These are phyloP conservation scores for Brasilioporus rufonigricans DNA, from an alignment of 768 basidiomycete genomes.

Conservation along the genomic window DNA sequence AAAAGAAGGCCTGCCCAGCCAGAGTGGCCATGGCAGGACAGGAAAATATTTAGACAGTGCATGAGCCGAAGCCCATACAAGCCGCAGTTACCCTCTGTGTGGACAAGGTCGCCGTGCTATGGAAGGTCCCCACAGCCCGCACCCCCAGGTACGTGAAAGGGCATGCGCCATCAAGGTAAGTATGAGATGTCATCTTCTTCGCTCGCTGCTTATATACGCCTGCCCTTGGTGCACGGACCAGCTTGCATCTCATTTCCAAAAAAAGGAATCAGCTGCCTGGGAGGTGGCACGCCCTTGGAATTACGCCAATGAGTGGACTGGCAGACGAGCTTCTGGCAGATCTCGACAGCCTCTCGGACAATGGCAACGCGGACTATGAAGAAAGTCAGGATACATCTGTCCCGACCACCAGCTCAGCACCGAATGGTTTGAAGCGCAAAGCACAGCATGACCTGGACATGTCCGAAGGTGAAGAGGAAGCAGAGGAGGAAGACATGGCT, in stretches of 20 bases:
- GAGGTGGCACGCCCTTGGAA: background rate
- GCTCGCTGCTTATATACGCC: slow-evolving; percentile 30
- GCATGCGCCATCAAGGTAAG: slow-evolving; percentile 63
- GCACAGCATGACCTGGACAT: slow-evolving; percentile 53
- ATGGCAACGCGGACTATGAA: slow-evolving; percentile 48
- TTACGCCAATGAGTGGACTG: slow-evolving; percentile 62
- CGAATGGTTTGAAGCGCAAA: slow-evolving; percentile 59
- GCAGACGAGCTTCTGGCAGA: slow-evolving; percentile 94
- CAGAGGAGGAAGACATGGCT: slow-evolving; percentile 37
- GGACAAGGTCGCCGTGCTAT: slow-evolving; percentile 59
- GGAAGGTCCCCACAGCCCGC: slow-evolving; percentile 52
- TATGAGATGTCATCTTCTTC: slow-evolving; percentile 36
- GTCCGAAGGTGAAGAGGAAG: slow-evolving; percentile 52
- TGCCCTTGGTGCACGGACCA: slow-evolving; percentile 25
- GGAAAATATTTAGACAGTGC: slow-evolving; percentile 82
- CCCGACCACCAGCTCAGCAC: slow-evolving; percentile 13
- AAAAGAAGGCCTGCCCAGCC: slow-evolving; percentile 34
- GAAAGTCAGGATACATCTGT: slow-evolving; percentile 35
- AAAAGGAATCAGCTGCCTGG: too few relatives aligned
- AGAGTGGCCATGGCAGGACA: slow-evolving; percentile 60
- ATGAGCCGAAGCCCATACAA: slow-evolving; percentile 66
- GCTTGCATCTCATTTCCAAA: slow-evolving; percentile 32
- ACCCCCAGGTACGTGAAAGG: slow-evolving; percentile 54
- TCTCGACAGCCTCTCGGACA: slow-evolving; percentile 82
- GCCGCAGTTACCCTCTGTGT: slow-evolving; percentile 40